Evolutionary conservation across 495 filamentous ascomycete species (phyloP).

Genomic region (Daldinia concentrica): DNA sequence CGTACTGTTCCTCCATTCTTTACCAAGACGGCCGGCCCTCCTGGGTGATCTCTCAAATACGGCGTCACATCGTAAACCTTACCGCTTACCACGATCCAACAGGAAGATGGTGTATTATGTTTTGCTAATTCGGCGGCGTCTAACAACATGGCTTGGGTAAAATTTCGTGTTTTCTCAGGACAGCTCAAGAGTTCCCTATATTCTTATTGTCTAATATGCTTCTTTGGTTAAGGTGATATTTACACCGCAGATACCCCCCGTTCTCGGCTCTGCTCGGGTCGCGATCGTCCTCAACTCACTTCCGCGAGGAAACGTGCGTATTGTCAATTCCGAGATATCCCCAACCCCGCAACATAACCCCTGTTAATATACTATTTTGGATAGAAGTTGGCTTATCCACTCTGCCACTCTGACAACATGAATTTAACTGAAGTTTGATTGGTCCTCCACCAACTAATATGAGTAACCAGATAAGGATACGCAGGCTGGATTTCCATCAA

Average conservation of each 20-base stretch:
- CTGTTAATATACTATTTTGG: not conserved
- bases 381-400: constrained; percentile 20
- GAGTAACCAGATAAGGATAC: not conserved
- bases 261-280: constrained; percentile 14
- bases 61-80: constrained; percentile 79
- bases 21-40: constrained; percentile 71
- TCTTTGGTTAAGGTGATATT: constrained; percentile 4
- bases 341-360: constrained; percentile 30
- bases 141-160: constrained; percentile 14
- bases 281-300: not conserved
- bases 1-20: constrained; percentile 66
- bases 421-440: constrained; percentile 24
- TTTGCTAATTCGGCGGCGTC: constrained; percentile 60
- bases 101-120: constrained; percentile 71
- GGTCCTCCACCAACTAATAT: not conserved
- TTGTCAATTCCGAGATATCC: constrained; percentile 15
- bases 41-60: constrained; percentile 75
- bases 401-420: constrained; percentile 8
- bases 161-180: not conserved
- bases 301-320: not conserved
- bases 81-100: constrained; percentile 75
- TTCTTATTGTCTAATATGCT: not conserved
- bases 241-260: constrained; percentile 11
- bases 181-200: not conserved
- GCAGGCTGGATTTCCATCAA: not conserved